A percentile compares a stretch with the other conserved stretches of the same genome.
These are phyloP conservation scores for Eimeria maxima DNA, from an alignment of 169 alveolate genomes.

Conservation along the genomic window DNA sequence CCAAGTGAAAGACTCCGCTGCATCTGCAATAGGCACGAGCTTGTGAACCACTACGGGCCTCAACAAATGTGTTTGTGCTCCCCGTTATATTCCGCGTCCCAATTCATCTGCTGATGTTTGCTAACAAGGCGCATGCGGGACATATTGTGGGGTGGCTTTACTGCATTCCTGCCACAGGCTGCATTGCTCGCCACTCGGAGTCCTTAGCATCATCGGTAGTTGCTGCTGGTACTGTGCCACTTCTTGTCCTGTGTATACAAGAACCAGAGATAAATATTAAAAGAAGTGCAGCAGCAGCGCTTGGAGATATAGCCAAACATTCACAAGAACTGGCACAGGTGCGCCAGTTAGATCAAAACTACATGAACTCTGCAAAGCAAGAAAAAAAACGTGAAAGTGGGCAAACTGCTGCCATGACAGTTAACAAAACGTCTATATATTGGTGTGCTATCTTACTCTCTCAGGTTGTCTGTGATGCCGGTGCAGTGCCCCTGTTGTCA, in stretches of 20 bases:
- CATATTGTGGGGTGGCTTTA: neutral
- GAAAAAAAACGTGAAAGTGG: no score
- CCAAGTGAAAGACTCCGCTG: constrained; percentile 96
- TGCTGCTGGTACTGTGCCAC: constrained; percentile 97
- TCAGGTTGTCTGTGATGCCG: constrained; percentile 82
- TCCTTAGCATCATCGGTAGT: constrained; percentile 96
- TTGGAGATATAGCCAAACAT: constrained; percentile 96
- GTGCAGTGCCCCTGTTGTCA: constrained; percentile 88
- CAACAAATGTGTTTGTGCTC: neutral
- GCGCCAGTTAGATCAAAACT: constrained; percentile 81
- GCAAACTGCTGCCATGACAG: neutral
- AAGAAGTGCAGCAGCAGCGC: constrained; percentile 93
- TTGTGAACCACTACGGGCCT: neutral
- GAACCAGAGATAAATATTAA: constrained; percentile 94
- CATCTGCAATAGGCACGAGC: constrained; percentile 89
- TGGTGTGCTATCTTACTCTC: neutral
- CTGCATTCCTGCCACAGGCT: constrained; percentile 84
- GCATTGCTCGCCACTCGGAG: constrained; percentile 95
- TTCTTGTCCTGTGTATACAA: constrained; percentile 94
- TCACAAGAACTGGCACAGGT: constrained; percentile 91
- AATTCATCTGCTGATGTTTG: neutral
- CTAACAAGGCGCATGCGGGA: neutral
- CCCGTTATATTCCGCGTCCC: neutral
- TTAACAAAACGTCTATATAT: neutral
- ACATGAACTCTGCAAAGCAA: neutral